A percentile compares a stretch with the other conserved stretches of the same genome.
Evolutionary conservation across 2,329 filamentous ascomycete species (phyloP).

Genomic region (Ophiostoma sp.): DNA sequence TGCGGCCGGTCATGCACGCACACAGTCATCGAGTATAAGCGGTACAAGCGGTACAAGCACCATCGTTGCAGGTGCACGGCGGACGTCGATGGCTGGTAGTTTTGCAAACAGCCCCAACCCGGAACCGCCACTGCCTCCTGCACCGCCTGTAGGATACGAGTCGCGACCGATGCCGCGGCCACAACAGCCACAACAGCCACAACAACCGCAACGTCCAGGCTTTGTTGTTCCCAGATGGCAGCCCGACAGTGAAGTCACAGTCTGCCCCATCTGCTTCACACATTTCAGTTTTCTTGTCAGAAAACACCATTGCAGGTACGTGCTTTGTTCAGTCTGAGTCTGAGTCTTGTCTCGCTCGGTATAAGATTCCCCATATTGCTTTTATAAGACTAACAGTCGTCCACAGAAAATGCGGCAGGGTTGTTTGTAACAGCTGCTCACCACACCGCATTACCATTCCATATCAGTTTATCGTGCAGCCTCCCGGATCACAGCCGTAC

Average conservation of each 20-base stretch:
- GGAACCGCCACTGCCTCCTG: neutral
- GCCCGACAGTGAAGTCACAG: constrained; percentile 76
- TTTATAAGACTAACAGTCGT: neutral
- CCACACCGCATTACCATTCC: constrained; percentile 95
- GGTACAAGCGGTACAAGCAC: neutral
- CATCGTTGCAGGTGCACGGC: neutral
- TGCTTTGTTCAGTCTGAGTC: constrained; percentile 25
- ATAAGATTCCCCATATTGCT: neutral
- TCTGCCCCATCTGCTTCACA: constrained; percentile 79
- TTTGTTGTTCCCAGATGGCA: constrained; percentile 72
- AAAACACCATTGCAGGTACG: constrained; percentile 87
- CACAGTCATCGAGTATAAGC: neutral
- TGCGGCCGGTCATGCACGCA: neutral
- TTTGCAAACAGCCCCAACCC: neutral
- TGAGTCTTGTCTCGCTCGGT: neutral
- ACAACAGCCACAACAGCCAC: neutral
- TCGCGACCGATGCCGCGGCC: neutral
- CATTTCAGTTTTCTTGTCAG: constrained; percentile 83
- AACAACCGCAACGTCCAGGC: neutral
- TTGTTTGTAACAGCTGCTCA: constrained; percentile 87
- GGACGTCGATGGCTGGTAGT: neutral
- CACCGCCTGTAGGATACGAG: neutral
- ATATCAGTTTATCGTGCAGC: constrained; percentile 85
- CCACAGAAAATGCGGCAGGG: constrained; percentile 79
- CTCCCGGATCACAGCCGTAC: constrained; percentile 53